phyloP scores from a whole-genome alignment of 2,329 filamentous ascomycete genomes.

The Verticillium longisporum region DNA sequence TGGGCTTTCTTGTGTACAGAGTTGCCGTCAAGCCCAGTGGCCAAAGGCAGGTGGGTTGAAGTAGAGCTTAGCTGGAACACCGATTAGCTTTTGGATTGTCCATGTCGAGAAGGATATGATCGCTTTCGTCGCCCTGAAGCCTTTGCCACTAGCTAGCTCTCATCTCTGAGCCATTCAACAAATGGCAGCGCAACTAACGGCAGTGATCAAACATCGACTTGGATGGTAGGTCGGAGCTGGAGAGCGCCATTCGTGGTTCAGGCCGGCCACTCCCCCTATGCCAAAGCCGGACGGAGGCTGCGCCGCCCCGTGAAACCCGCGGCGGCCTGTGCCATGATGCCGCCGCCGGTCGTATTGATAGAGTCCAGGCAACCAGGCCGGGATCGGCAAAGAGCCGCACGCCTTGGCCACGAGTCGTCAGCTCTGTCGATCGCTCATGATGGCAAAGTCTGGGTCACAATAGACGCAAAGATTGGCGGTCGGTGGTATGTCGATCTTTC shows the following conservation, averaged over 20 bases:
- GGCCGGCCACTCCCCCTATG: not conserved
- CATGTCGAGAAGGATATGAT: too few relatives aligned
- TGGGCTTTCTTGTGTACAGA: too few relatives aligned
- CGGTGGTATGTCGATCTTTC: not conserved
- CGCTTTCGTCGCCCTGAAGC: not conserved
- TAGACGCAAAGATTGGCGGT: not conserved
- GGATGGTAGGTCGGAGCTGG: not conserved
- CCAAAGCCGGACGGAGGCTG: not conserved
- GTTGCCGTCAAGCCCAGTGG: too few relatives aligned
- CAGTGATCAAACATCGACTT: not conserved
- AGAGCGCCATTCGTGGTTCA: not conserved
- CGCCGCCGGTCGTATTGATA: not conserved
- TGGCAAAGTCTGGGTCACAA: not conserved
- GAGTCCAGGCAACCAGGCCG: not conserved
- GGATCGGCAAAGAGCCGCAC: constrained; percentile 2
- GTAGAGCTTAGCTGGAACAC: too few relatives aligned
- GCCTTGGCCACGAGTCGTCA: constrained; percentile 1
- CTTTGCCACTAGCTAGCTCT: not conserved
- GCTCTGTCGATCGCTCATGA: not conserved
- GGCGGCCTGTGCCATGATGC: not conserved
- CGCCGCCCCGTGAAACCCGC: not conserved
- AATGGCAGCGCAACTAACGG: not conserved
- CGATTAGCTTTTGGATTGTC: too few relatives aligned
- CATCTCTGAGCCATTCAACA: not conserved
- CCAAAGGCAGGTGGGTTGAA: too few relatives aligned